Conservation (phyloP, 176 grass and related monocot species). For the Sorghum bicolor region Sorghum_bicolor_NCBIv3 NC_012870.2:1481501-1482000, state of each 20-base stretch:
- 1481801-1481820: not conserved
- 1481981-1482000: too few relatives aligned
- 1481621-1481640: not conserved
- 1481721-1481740: not conserved
- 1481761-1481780: not conserved
- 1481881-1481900: not conserved
- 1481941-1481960: not conserved
- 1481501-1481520: conserved; percentile 96
- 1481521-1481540: conserved; percentile 98
- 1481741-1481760: not conserved
- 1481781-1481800: not conserved
- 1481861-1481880: not conserved
- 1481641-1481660: not conserved
- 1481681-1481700: not conserved
- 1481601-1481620: not conserved
- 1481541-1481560: conserved; percentile 83
- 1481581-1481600: not conserved
- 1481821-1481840: not conserved
- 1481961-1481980: not conserved
- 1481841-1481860: not conserved
- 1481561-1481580: not conserved
- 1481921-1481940: not conserved
- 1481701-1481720: not conserved
- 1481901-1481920: not conserved
- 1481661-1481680: not conserved